phyloP scores from a whole-genome alignment of 1,139 yeast species.

The Kazachstania sp. region DNA sequence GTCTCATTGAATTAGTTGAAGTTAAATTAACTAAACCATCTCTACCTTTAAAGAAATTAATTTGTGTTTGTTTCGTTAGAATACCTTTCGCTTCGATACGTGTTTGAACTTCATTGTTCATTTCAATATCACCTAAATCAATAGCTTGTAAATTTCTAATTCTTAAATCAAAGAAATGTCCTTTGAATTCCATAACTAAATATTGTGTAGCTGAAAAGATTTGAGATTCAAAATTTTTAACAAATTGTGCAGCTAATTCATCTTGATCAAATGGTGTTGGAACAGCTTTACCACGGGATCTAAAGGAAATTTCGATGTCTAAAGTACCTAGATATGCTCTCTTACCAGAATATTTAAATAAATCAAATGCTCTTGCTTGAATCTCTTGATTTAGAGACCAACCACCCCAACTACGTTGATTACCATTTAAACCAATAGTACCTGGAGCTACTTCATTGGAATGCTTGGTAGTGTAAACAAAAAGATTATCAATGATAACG shows the following conservation, averaged over 20 bases:
- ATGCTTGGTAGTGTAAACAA: constrained; percentile 68
- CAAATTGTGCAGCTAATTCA: constrained; percentile 60
- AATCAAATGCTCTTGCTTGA: constrained; percentile 57
- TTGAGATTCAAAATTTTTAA: constrained; percentile 62
- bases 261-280: constrained; percentile 70
- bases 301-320: constrained; percentile 74
- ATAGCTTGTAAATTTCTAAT: constrained; percentile 70
- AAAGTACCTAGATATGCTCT: constrained; percentile 69
- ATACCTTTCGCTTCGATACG: constrained; percentile 66
- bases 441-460: constrained; percentile 55
- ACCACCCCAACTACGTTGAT: constrained; percentile 86
- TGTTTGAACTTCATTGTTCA: constrained; percentile 35
- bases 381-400: constrained; percentile 72
- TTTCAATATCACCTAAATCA: constrained; percentile 53
- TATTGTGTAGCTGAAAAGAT: constrained; percentile 83
- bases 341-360: constrained; percentile 46
- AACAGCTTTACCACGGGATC: constrained; percentile 58
- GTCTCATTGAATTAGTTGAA: constrained; percentile 48
- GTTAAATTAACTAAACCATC: constrained; percentile 64
- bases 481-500: constrained; percentile 61
- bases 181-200: constrained; percentile 74
- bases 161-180: constrained; percentile 56
- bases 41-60: constrained; percentile 68
- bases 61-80: constrained; percentile 65
- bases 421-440: constrained; percentile 73